Conservation (phyloP, 2,329 filamentous ascomycete genomes). For the Fusarium armeniacum region DNA sequence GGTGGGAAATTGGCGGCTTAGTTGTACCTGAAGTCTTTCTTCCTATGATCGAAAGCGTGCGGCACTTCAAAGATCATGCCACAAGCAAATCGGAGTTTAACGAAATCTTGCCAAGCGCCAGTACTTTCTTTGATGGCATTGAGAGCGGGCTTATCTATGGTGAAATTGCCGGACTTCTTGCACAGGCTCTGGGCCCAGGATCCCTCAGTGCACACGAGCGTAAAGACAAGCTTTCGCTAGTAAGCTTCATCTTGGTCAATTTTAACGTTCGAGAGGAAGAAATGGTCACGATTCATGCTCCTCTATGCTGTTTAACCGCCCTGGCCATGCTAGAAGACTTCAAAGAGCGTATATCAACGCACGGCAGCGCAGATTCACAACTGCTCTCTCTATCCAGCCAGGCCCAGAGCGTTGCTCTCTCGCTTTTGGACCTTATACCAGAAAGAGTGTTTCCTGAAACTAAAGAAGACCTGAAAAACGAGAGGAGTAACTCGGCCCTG, state of each 20-base stretch:
- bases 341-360: constrained; percentile 55
- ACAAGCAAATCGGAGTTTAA: constrained; percentile 78
- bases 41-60: constrained; percentile 84
- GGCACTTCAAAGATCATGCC: constrained; percentile 76
- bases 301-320: constrained; percentile 70
- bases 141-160: constrained; percentile 95
- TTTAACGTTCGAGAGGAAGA: constrained; percentile 98
- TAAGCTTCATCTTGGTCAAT: constrained; percentile 84
- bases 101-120: constrained; percentile 92
- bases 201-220: constrained; percentile 62
- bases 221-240: constrained; percentile 76
- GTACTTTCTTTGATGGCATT: constrained; percentile 96
- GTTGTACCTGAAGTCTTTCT: constrained; percentile 92
- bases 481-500: constrained; percentile 21
- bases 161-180: constrained; percentile 79
- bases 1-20: constrained; percentile 94
- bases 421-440: constrained; percentile 74
- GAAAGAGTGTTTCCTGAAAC: constrained; percentile 69
- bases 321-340: constrained; percentile 75
- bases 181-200: constrained; percentile 68
- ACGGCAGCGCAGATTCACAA: constrained; percentile 54
- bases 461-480: constrained; percentile 10
- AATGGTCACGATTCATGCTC: constrained; percentile 90
- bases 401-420: constrained; percentile 65
- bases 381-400: constrained; percentile 51